Evolutionary conservation across 2,329 filamentous ascomycete species (phyloP), one percentile per base, ranked within the genome.

Genomic region (Gyromitra esculenta): DNA sequence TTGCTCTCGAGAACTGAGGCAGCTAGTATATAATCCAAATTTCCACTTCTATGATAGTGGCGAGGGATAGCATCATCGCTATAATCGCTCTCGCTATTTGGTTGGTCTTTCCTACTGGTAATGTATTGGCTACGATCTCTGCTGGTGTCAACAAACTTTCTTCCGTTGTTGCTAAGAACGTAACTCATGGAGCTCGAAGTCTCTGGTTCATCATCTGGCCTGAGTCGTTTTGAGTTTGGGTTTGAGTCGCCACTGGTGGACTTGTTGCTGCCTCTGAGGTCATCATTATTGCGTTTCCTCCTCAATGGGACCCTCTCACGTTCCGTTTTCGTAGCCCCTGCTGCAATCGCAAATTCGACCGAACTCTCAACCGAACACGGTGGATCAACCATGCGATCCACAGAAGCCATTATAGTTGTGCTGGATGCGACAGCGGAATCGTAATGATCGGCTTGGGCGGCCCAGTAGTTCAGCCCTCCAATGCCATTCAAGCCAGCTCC

Each of bases 401-500:
- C 25, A 13, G 31, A 7, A 9, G 57, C 41, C 5, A 39, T 52
- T 3, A 18, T 18, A 5, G 70, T 39, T 25, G 31, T 52, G 21
- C 11, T 13, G 31, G 57, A 25, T n/a, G 35, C 11, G 39, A 66
- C 39, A 54, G 18, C n/a, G 11, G 35, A 18, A 43, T 67, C 35
- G 37, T 67, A 41, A 43, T 57, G 3, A 6, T 57, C 50, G 15
- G 50, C 60, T 18, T 52, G 62, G n/a, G 52, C 37, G 31, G n/a
- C 15, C 64, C 71, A 74, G n/a, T 69, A 69, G 39, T 74, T 21
- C 31, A 69, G 21, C 6, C 71, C 71, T 6, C 71, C 64, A 6
- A 69, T 9, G 5, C 45, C 65, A n/a, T 21, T 54, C 63, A 45
- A 74, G 25, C 43, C 54, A 5, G 54, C 43, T 31, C 63, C 63